Base-by-base conservation (phyloP, 179 eudicot genomes). In the Actinidia arguta region DNA sequence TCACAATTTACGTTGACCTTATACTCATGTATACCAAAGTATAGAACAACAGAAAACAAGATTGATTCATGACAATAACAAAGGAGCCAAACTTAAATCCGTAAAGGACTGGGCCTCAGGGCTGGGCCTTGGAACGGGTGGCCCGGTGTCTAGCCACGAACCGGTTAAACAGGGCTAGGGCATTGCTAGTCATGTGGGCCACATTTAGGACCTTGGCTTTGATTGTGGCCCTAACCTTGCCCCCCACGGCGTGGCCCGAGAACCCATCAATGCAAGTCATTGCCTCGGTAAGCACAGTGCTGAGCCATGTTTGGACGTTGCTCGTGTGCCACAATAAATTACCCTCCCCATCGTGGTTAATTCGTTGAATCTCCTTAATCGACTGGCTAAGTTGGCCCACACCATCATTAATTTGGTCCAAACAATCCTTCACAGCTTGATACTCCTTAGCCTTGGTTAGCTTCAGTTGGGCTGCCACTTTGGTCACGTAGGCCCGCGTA, bases 251-350 rank as follows among this genome's bases (percentile, higher is more conserved):
- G 31, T 81, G 51, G 76, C 92, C 74, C 22, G 88, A 71, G 52
- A 94, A 85, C 3, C 87, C 90, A 62, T 92, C 90, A 10, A 89
- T 76, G 31, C 96, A 94, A 1, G 73, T 75, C 61, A 81, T 82
- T 27, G 92, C n/a, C n/a, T 90, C 92, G 0, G 96, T 90, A 8
- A 90, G 83, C 0, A 92, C 98, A 0, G 94, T 71, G 76, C 96
- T 89, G 42, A 91, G 59, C 94, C 98, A 94, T 0, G 90, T 93
- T 61, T 85, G 79, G 0, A 90, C 87, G 39, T 93, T 93, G 77
- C 93, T 91, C 44, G 79, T 86, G 31, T 87, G 93, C 96, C 98
- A 90, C 42, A 67, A 0, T 55, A 92, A 94, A 10, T 81, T 75
- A 0, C 80, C 83, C 18, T 84, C 92, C 7, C 88, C 90, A 20